Conservation (phyloP, 148 eudicot genomes). For the Rhododendron ovatum region DNA sequence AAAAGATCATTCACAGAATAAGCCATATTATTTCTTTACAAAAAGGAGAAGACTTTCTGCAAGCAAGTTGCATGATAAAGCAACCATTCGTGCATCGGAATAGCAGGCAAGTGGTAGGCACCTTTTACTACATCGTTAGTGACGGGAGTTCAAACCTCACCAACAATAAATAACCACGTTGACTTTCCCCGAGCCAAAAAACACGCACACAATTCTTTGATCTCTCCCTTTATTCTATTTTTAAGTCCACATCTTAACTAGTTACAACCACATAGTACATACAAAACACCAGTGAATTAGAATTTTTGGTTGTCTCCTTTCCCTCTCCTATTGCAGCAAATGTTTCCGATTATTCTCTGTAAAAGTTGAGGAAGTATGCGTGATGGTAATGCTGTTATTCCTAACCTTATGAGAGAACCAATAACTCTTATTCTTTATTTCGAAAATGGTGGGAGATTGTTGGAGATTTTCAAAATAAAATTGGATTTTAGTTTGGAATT, state of each 20-base stretch:
- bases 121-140: too few species aligned
- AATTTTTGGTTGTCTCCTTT: slow-evolving; percentile 5
- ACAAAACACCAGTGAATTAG: slow-evolving; percentile 17
- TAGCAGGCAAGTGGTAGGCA: too few species aligned
- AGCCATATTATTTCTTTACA: slow-evolving; percentile 27
- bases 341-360: slow-evolving; percentile 17
- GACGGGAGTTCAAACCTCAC: too few species aligned
- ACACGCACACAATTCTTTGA: too few species aligned
- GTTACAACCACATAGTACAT: slow-evolving; percentile 26
- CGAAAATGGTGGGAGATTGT: too few species aligned
- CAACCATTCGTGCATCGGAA: slow-evolving; percentile 1
- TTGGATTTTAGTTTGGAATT: too few species aligned
- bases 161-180: too few species aligned
- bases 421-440: too few species aligned
- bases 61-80: slow-evolving; percentile 44
- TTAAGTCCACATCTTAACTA: slow-evolving; percentile 8
- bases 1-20: slow-evolving; percentile 12
- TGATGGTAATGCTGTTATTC: not conserved
- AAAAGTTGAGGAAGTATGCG: not conserved
- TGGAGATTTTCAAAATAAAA: too few species aligned
- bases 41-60: slow-evolving; percentile 34
- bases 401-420: too few species aligned
- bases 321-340: slow-evolving; percentile 9
- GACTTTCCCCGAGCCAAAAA: too few species aligned
- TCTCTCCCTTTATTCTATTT: slow-evolving; percentile 39